These are phyloP conservation scores for Leishmania guyanensis DNA, from an alignment of 208 protist species.

Conservation along the genomic window DNA sequence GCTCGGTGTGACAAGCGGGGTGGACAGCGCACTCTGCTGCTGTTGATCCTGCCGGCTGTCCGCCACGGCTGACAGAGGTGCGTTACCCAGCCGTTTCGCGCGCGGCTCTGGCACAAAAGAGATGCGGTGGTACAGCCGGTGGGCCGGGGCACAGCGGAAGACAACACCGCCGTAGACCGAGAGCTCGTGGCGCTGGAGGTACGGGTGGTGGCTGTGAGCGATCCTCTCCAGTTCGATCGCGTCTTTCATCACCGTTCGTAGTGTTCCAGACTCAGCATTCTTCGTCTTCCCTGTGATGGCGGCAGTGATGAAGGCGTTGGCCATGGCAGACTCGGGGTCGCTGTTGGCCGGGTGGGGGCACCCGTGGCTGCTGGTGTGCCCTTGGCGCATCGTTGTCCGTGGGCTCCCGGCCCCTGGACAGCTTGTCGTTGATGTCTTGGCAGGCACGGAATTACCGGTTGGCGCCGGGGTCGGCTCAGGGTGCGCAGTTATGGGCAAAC, in stretches of 20 bases:
- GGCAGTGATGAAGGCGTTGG: not conserved
- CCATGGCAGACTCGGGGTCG: not conserved
- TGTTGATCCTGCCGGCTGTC: not conserved
- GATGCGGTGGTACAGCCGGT: constrained; percentile 52
- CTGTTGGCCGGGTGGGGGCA: not conserved
- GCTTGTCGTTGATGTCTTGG: not conserved
- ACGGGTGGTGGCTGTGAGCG: constrained; percentile 44
- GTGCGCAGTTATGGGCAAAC: not conserved
- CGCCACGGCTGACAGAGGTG: not conserved
- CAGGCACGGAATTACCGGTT: not conserved
- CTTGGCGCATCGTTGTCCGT: not conserved
- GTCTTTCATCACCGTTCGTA: constrained; percentile 39
- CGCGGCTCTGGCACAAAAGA: constrained; percentile 28
- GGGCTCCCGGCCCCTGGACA: not conserved
- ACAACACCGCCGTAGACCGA: constrained; percentile 48
- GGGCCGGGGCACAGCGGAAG: constrained; percentile 52
- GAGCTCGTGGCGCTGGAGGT: constrained; percentile 44
- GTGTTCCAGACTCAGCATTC: constrained; percentile 3
- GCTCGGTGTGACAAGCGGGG: not conserved
- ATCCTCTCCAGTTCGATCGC: constrained; percentile 33
- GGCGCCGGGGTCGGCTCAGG: not conserved
- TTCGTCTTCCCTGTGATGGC: not conserved
- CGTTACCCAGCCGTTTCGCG: constrained; percentile 19
- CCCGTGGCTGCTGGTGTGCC: not conserved
- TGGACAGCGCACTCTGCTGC: not conserved